phyloP scores from a whole-genome alignment of 2,329 filamentous ascomycete species.

The Diaporthe batatas region DNA sequence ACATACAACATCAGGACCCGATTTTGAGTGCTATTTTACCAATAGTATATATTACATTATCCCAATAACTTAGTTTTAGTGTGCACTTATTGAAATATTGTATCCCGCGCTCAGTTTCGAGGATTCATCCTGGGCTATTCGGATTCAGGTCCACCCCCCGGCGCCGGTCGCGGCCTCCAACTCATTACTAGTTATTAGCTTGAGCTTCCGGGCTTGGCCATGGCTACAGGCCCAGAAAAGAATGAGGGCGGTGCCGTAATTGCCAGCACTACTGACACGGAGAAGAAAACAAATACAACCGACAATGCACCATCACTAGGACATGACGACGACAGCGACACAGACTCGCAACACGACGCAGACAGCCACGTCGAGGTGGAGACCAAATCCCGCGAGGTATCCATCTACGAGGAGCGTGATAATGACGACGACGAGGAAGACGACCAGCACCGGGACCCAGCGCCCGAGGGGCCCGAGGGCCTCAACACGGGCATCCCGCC shows the following conservation, averaged over 20 bases:
- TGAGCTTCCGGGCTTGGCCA: conserved; percentile 21
- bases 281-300: not conserved
- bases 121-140: not conserved
- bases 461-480: conserved; percentile 36
- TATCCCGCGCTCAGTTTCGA: not conserved
- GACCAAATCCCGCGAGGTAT: not conserved
- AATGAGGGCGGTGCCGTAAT: conserved; percentile 26
- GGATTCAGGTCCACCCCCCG: not conserved
- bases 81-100: not conserved
- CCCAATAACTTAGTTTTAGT: not conserved
- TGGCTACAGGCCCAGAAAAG: conserved; percentile 35
- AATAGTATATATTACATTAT: not conserved
- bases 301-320: conserved; percentile 9
- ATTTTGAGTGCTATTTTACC: not conserved
- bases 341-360: conserved; percentile 26
- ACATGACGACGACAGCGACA: conserved; percentile 13
- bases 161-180: conserved; percentile 25
- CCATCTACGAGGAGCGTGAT: conserved; percentile 18
- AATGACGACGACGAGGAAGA: conserved; percentile 36
- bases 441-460: conserved; percentile 39
- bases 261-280: not conserved
- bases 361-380: conserved; percentile 19
- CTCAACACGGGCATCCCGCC: conserved; percentile 35
- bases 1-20: not conserved
- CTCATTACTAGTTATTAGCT: not conserved